These are phyloP conservation scores for Neofusicoccum umdonicola DNA, from an alignment of 2,329 filamentous ascomycete species.

Conservation along the genomic window DNA sequence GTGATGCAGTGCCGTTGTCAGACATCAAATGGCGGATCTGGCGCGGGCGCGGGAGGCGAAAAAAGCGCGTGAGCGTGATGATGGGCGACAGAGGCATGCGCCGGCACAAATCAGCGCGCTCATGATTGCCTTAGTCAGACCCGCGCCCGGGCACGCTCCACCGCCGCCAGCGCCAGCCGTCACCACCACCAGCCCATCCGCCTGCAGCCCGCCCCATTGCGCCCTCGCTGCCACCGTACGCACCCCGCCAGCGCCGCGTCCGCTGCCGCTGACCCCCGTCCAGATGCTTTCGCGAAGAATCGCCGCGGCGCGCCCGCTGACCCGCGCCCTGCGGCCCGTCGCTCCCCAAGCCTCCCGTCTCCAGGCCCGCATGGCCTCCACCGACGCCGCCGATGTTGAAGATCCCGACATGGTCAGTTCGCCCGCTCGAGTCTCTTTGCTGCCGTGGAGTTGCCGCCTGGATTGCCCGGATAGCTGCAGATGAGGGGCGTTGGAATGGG, in stretches of 20 bases:
- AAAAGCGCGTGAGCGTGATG: conserved; percentile 15
- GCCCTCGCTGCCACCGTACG: conserved; percentile 6
- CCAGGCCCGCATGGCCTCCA: conserved; percentile 36
- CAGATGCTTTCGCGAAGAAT: conserved; percentile 46
- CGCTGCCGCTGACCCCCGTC: neutral
- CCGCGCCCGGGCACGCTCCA: conserved; percentile 5
- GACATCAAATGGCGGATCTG: conserved; percentile 29
- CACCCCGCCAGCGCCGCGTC: neutral
- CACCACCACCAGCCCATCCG: neutral
- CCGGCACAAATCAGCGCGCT: conserved; percentile 1
- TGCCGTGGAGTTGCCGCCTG: neutral
- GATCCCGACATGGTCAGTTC: conserved; percentile 66
- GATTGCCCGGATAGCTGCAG: neutral
- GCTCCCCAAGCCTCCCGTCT: conserved; percentile 31
- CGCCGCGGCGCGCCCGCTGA: conserved; percentile 39
- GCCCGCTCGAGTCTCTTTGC: neutral
- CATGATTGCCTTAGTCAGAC: neutral
- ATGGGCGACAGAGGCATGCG: conserved; percentile 5
- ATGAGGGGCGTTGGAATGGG: neutral
- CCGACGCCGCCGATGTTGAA: conserved; percentile 54
- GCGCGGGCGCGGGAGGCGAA: conserved; percentile 28
- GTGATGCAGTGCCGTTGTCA: conserved; percentile 29
- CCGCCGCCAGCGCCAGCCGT: neutral
- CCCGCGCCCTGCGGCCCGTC: conserved; percentile 34
- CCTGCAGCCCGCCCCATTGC: conserved; percentile 12